Percentiles rank a stretch among this genome's conserved stretches.
Evolutionary conservation across 2,329 filamentous ascomycete genomes (phyloP).

Genomic region (Tolypocladium nubicola): DNA sequence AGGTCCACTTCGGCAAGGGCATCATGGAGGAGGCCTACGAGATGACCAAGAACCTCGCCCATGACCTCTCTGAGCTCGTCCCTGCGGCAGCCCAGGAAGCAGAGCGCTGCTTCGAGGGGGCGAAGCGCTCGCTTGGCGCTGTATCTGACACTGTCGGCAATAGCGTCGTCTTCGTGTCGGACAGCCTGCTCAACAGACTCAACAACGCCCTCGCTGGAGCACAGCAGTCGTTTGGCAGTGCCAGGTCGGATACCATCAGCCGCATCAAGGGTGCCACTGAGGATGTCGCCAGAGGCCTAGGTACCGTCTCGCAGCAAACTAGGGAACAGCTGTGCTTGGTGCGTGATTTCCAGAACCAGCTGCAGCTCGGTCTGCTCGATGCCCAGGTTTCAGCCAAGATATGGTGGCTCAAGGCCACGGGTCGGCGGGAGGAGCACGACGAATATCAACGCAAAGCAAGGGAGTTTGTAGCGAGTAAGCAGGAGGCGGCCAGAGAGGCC

Average conservation of each 20-base stretch:
- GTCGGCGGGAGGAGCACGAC: conserved; percentile 33
- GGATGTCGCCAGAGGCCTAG: conserved; percentile 9
- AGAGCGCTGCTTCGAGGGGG: conserved; percentile 24
- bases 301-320: conserved; percentile 7
- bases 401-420: conserved; percentile 44
- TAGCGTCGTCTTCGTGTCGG: conserved; percentile 15
- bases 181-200: conserved; percentile 14
- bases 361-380: conserved; percentile 35
- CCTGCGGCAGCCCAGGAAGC: conserved; percentile 28
- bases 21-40: conserved; percentile 33
- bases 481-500: conserved; percentile 18
- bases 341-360: conserved; percentile 24
- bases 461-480: conserved; percentile 26
- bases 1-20: conserved; percentile 46
- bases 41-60: conserved; percentile 30
- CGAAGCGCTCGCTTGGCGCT: conserved; percentile 18
- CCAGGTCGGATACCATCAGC: conserved; percentile 8
- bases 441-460: conserved; percentile 38
- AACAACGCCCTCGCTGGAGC: conserved; percentile 9
- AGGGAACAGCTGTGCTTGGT: conserved; percentile 10
- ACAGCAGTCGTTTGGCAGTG: conserved; percentile 11
- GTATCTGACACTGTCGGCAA: conserved; percentile 17
- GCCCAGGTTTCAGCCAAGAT: conserved; percentile 47
- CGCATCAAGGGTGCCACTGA: conserved; percentile 9
- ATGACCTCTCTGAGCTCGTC: conserved; percentile 27